These are phyloP conservation scores for Eucalyptus grandis DNA, from an alignment of 345 rosid genomes.

Conservation along the genomic window DNA sequence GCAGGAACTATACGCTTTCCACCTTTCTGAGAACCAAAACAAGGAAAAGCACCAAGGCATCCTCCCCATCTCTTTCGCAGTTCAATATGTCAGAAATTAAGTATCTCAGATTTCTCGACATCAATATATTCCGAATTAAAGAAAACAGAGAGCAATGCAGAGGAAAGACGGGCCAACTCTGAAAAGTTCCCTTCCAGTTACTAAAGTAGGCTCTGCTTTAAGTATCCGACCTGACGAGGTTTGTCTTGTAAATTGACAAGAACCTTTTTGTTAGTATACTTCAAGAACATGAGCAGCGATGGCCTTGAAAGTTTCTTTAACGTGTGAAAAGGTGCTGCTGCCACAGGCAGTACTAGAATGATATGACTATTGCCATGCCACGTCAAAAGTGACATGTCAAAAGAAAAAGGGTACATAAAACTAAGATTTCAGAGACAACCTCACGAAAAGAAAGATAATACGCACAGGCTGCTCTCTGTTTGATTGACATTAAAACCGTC, in stretches of 20 bases:
- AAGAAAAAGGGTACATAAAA: not conserved
- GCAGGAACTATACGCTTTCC: slow-evolving; percentile 89
- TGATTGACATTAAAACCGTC: not conserved
- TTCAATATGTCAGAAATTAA: not conserved
- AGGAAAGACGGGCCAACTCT: not conserved
- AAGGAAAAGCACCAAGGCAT: slow-evolving; percentile 67
- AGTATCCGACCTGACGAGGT: not conserved
- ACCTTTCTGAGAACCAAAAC: slow-evolving; percentile 72
- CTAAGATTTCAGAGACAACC: not conserved
- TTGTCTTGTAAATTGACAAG: not conserved
- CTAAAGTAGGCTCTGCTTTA: not conserved
- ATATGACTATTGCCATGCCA: not conserved
- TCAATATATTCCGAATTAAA: not conserved
- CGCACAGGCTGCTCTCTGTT: not conserved
- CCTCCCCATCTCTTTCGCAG: slow-evolving; percentile 88
- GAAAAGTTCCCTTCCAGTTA: not conserved
- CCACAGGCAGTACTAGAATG: not conserved
- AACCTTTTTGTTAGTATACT: not conserved
- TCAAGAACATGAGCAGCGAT: not conserved
- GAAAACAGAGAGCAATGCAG: not conserved
- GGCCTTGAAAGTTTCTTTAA: not conserved
- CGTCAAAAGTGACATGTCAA: not conserved
- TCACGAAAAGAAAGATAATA: not conserved
- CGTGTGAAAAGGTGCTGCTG: not conserved
- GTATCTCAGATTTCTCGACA: not conserved